phyloP scores from a whole-genome alignment of 257 asterid species.

The Nicotiana noctiflora region DNA sequence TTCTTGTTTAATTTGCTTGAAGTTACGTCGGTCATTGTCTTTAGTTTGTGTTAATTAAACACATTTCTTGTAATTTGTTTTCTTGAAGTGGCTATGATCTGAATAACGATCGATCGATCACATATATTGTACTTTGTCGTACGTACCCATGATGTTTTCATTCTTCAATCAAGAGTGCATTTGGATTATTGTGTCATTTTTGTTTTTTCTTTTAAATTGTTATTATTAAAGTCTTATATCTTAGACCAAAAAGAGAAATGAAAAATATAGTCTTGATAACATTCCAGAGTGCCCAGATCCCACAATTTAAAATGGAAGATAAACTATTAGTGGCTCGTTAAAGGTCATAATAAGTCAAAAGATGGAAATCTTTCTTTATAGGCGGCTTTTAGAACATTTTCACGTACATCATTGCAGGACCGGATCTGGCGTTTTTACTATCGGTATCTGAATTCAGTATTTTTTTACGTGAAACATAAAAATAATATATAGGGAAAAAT shows the following conservation, averaged over 20 bases:
- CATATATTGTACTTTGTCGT: not conserved
- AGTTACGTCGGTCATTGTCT: not conserved
- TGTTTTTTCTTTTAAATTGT: not conserved
- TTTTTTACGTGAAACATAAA: too few relatives aligned
- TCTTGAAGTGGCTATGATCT: not conserved
- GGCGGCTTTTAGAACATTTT: not conserved
- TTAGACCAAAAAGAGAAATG: not conserved
- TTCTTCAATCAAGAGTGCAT: not conserved
- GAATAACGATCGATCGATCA: not conserved
- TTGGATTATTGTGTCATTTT: not conserved
- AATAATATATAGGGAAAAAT: too few relatives aligned
- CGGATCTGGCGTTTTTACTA: too few relatives aligned
- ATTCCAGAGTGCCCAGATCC: not conserved
- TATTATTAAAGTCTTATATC: not conserved
- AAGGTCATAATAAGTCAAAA: not conserved
- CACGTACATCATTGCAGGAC: too few relatives aligned
- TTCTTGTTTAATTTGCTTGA: not conserved
- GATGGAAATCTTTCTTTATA: not conserved
- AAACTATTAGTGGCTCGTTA: not conserved
- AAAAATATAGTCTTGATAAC: not conserved
- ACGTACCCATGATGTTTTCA: not conserved
- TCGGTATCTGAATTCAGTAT: too few relatives aligned
- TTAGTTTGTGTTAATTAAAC: not conserved
- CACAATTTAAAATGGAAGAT: not conserved
- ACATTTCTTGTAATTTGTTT: not conserved